Percentiles rank a stretch among this genome's conserved stretches.
Evolutionary conservation across 805 yeast species (phyloP).

Genomic region (Phaffomyces antillensis): DNA sequence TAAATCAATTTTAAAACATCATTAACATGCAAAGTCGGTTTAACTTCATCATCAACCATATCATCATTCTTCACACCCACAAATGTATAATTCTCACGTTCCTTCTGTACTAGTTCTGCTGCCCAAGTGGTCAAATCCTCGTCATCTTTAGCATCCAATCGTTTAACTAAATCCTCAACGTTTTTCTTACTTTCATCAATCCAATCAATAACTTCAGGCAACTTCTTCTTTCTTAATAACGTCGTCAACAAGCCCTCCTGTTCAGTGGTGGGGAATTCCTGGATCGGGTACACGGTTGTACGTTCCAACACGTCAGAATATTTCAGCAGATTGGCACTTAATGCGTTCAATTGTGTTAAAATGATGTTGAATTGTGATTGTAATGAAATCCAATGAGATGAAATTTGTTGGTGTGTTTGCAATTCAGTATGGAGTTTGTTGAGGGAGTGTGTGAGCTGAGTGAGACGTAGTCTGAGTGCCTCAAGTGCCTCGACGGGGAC

Average conservation of each 20-base stretch:
- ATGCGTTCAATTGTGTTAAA: conserved; percentile 72
- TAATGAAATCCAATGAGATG: conserved; percentile 53
- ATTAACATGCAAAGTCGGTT: not conserved
- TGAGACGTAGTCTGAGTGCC: conserved; percentile 51
- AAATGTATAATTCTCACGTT: conserved; percentile 51
- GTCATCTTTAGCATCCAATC: conserved; percentile 29
- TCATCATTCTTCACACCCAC: conserved; percentile 51
- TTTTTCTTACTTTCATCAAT: conserved; percentile 39
- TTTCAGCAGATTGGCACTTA: conserved; percentile 61
- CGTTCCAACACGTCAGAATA: conserved; percentile 51
- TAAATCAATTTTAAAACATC: conserved; percentile 37
- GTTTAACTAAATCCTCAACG: conserved; percentile 9
- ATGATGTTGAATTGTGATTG: conserved; percentile 82
- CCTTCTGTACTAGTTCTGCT: conserved; percentile 41
- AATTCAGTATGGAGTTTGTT: conserved; percentile 49
- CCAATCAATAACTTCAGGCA: conserved; percentile 92
- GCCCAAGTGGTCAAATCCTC: conserved; percentile 73
- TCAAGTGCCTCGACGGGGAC: conserved; percentile 60
- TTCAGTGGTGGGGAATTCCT: conserved; percentile 77
- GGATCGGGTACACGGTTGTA: conserved; percentile 78
- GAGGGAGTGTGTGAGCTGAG: conserved; percentile 55
- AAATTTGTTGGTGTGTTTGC: conserved; percentile 29
- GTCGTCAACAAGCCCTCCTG: conserved; percentile 82
- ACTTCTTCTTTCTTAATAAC: conserved; percentile 73
- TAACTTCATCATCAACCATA: conserved; percentile 29